Evolutionary conservation across 2,329 filamentous ascomycete genomes (phyloP).

Genomic region (Penicillium sp.): DNA sequence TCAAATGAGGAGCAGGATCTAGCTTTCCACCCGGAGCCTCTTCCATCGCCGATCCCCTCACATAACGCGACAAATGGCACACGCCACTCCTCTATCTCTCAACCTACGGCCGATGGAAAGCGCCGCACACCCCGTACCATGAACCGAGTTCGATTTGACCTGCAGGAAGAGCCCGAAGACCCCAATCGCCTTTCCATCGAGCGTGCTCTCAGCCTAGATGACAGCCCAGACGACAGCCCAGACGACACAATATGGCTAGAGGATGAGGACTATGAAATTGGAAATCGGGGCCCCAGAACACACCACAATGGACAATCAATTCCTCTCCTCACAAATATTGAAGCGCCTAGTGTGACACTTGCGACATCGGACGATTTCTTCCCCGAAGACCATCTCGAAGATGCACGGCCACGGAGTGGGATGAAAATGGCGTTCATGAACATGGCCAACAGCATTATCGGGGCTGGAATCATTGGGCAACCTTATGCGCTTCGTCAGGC

Average conservation of each 20-base stretch:
- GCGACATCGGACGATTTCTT: constrained; percentile 60
- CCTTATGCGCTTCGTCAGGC: constrained; percentile 96
- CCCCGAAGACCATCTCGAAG: constrained; percentile 60
- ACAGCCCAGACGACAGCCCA: constrained; percentile 32
- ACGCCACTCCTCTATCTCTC: constrained; percentile 46
- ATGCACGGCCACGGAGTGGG: constrained; percentile 75
- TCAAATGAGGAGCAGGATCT: constrained; percentile 32
- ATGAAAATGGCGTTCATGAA: constrained; percentile 95
- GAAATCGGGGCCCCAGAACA: constrained; percentile 38
- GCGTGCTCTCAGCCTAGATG: constrained; percentile 29
- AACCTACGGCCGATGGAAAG: constrained; percentile 41
- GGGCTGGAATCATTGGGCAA: constrained; percentile 73
- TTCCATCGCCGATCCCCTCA: constrained; percentile 23
- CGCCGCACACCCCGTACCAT: constrained; percentile 59
- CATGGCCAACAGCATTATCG: constrained; percentile 98
- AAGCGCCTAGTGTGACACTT: constrained; percentile 75
- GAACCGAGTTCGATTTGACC: constrained; percentile 74
- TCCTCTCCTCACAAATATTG: constrained; percentile 77
- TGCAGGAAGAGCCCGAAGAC: constrained; percentile 34
- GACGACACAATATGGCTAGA: constrained; percentile 50
- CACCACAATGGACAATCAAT: constrained; percentile 52
- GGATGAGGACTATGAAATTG: constrained; percentile 61
- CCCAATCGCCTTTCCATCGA: constrained; percentile 35
- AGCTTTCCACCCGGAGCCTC: constrained; percentile 26
- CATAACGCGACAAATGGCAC: constrained; percentile 23